phyloP scores from a whole-genome alignment of 805 yeast species.

The Metschnikowia chrysomelidarum region DNA sequence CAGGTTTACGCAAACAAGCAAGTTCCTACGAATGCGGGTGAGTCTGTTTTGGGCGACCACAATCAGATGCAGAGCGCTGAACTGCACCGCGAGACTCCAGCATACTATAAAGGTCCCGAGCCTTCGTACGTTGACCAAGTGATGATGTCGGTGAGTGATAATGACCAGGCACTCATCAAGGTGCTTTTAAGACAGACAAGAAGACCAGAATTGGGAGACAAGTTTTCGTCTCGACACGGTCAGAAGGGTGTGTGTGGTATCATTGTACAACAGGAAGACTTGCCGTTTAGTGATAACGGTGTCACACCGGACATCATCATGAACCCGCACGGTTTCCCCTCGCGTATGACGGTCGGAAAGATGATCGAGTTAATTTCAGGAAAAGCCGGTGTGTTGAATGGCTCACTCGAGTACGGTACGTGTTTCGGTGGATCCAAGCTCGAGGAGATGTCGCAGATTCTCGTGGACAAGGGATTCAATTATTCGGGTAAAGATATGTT shows the following conservation, averaged over 20 bases:
- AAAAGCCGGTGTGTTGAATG: conserved; percentile 95
- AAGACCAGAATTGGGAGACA: conserved; percentile 97
- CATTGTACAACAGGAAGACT: conserved; percentile 93
- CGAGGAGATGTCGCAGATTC: conserved; percentile 88
- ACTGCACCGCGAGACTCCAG: conserved; percentile 84
- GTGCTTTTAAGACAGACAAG: conserved; percentile 92
- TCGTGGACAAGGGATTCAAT: conserved; percentile 87
- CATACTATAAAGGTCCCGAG: conserved; percentile 90
- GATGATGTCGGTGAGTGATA: conserved; percentile 93
- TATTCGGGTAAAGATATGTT: conserved; percentile 98
- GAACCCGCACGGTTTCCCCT: conserved; percentile 99
- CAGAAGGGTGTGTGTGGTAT: conserved; percentile 99
- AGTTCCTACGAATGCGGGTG: conserved; percentile 84
- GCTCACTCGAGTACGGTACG: conserved; percentile 91
- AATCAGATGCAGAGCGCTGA: conserved; percentile 43
- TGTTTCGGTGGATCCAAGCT: conserved; percentile 98
- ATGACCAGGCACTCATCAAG: conserved; percentile 91
- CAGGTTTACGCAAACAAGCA: conserved; percentile 92
- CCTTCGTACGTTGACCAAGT: conserved; percentile 96
- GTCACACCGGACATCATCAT: conserved; percentile 92
- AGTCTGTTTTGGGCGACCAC: conserved; percentile 48
- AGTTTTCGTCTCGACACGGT: conserved; percentile 89
- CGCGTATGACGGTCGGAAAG: conserved; percentile 99
- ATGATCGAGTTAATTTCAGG: conserved; percentile 96
- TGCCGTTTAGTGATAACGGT: conserved; percentile 94